Evolutionary conservation across 495 filamentous ascomycete genomes (phyloP).

Genomic region (Lentithecium fluviatile): DNA sequence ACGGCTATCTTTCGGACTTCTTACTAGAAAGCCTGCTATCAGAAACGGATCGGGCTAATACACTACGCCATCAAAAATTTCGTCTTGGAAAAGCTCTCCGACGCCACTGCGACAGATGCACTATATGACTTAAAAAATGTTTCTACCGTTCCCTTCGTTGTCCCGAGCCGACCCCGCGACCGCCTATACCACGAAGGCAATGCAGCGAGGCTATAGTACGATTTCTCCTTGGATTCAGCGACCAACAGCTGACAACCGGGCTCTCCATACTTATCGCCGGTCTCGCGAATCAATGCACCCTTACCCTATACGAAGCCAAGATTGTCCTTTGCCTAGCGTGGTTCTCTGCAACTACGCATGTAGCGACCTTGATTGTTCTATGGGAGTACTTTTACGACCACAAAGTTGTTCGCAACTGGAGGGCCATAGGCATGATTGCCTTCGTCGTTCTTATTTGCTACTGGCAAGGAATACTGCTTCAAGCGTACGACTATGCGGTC

Average conservation of each 20-base stretch:
- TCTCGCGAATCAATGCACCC: background rate
- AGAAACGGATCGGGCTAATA: too few relatives aligned
- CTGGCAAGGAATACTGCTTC: background rate
- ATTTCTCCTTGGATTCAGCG: background rate
- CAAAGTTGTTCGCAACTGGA: background rate
- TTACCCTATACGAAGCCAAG: background rate
- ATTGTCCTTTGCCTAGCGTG: background rate
- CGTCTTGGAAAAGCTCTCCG: too few relatives aligned
- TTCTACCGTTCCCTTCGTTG: too few relatives aligned
- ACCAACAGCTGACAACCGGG: background rate
- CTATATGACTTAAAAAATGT: too few relatives aligned
- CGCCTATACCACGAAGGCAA: background rate
- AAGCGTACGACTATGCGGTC: background rate
- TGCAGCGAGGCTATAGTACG: background rate
- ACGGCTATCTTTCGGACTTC: too few relatives aligned
- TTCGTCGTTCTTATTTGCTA: background rate
- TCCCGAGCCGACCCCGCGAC: background rate
- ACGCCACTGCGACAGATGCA: too few relatives aligned
- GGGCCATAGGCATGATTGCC: background rate
- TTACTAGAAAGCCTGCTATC: too few relatives aligned
- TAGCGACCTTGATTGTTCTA: background rate
- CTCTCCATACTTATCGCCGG: background rate
- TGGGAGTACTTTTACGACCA: background rate
- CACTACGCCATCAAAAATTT: too few relatives aligned
- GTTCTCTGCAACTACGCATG: background rate